Evolutionary conservation across 768 basidiomycete species (phyloP), one percentile per base, ranked within the genome.

Genomic region (Crucibulum laeve): DNA sequence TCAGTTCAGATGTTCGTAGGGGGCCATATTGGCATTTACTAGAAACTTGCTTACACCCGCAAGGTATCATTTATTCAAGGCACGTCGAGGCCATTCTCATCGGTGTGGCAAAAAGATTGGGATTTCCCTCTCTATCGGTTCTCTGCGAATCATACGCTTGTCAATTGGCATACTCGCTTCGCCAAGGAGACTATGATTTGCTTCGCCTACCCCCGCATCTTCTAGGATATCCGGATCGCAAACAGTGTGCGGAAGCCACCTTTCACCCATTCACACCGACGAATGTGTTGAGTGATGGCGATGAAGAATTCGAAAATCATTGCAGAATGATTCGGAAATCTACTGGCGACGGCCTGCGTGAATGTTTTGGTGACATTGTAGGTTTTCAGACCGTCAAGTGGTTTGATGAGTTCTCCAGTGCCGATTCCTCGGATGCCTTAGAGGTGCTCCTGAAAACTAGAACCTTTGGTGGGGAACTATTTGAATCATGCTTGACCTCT

Each of bases 21-120:
- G 87, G 82, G 3, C 77, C 91, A 1, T 92, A 95, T 56, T 93
- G 87, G 82, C 86, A 95, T 60, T 58, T 98, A 38, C 67, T 97
- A 46, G 91, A 94, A 59, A 76, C 78, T 4, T 77, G 77, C 60
- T 53, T 69, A 49, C 62, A 71, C 48, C 56, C 56, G 44, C 42
- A 25, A 4, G 24, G 5, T 14, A 58, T 57, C 46, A 54, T 40
- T 41, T 76, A 75, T 48, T 54, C 61, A 15, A 53, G 48, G 7
- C 73, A 77, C 51, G 67, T 65, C 34, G 63, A 71, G 62, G 68
- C 72, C 5, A 69, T 87, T 28, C 65, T 97, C 26, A 53, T 53
- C 13, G 79, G 79, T 5, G 82, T 87, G 17, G 77, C 88, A 0
- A 58, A 67, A 39, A 71, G 84, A 5, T 69, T 98, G 37, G 91